Evolutionary conservation across 176 grass and related monocot species (phyloP).

Genomic region (Aegilops bicornis): DNA sequence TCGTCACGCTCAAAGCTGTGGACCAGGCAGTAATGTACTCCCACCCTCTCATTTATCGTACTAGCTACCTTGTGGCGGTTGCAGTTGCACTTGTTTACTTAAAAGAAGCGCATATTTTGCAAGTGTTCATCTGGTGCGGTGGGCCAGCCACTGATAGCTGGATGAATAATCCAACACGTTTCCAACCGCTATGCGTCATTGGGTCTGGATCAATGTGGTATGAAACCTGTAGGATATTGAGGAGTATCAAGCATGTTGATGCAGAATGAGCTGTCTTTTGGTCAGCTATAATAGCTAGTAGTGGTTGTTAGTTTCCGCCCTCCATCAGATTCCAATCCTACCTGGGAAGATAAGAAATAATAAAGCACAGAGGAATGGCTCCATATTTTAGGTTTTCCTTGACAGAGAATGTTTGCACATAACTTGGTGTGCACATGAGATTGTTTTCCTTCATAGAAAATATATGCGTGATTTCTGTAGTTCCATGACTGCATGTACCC

Average conservation of each 20-base stretch:
- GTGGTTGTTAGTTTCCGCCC: constrained; percentile 23
- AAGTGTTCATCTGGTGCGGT: constrained; percentile 20
- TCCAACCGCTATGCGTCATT: constrained; percentile 3
- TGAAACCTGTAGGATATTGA: constrained; percentile 30
- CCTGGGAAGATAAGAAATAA: constrained; percentile 21
- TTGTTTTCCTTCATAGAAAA: neutral
- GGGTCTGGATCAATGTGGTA: neutral
- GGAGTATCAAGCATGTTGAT: constrained; percentile 10
- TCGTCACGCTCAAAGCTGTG: neutral
- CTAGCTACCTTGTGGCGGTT: neutral
- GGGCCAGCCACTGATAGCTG: neutral
- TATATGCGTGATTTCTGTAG: neutral
- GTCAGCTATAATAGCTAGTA: constrained; percentile 21
- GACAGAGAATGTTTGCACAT: neutral
- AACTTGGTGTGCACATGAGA: neutral
- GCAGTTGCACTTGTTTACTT: neutral
- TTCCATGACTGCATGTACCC: neutral
- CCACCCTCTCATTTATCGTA: neutral
- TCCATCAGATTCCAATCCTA: constrained; percentile 19
- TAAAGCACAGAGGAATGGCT: neutral
- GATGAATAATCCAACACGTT: constrained; percentile 1
- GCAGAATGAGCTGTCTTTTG: constrained; percentile 38
- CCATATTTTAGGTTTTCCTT: constrained; percentile 22
- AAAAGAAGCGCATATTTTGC: neutral
- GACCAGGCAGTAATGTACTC: neutral